These are phyloP conservation scores for Gracilaria vermiculophylla DNA, from an alignment of 23 red algal species.

Conservation along the genomic window DNA sequence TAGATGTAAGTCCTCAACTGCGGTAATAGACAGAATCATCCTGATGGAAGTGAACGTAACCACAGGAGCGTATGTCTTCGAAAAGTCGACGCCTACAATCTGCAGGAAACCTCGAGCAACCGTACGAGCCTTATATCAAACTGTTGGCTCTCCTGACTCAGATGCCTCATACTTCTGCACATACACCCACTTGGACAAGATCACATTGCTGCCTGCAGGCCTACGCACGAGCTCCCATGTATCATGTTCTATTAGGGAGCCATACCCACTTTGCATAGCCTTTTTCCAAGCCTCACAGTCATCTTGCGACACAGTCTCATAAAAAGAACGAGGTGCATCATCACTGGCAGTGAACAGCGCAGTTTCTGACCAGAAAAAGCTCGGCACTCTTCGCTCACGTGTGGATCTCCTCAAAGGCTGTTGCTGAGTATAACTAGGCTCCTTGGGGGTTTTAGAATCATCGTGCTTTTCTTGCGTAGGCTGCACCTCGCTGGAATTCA, in stretches of 20 bases:
- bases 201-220: background rate
- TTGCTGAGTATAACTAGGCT: too few relatives aligned
- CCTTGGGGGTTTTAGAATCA: too few relatives aligned
- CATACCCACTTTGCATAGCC: background rate
- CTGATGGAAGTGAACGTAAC: too few relatives aligned
- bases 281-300: constrained; percentile 15
- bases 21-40: too few relatives aligned
- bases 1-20: too few relatives aligned
- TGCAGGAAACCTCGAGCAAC: too few relatives aligned
- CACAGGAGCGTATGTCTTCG: too few relatives aligned
- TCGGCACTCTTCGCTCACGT: background rate
- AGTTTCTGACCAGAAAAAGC: background rate
- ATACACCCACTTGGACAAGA: constrained; percentile 11
- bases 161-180: constrained; percentile 31
- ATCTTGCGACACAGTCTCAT: background rate
- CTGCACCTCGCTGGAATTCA: background rate
- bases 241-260: constrained; percentile 41
- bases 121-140: too few relatives aligned
- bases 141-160: too few relatives aligned
- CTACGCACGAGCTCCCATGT: constrained; percentile 16
- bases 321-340: background rate
- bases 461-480: too few relatives aligned
- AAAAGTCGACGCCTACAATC: too few relatives aligned
- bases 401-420: background rate
- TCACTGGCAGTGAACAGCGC: constrained; percentile 11